Percentiles rank a stretch among this genome's conserved stretches.
Evolutionary conservation across 805 yeast species (phyloP).

Genomic region (Spathaspora girioi): DNA sequence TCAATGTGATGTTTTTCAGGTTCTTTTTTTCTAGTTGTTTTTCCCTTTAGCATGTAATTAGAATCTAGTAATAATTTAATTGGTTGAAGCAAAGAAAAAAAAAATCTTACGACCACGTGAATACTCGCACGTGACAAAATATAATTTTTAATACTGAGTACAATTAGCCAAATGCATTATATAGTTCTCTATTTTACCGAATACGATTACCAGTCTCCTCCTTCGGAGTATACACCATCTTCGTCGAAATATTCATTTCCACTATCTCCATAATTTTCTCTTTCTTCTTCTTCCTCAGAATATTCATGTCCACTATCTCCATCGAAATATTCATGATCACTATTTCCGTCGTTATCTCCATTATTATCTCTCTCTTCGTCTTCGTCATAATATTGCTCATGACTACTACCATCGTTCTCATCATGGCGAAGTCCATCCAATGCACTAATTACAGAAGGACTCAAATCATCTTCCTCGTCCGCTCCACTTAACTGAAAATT

Average conservation of each 20-base stretch:
- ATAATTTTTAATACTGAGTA: no score
- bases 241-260: no score
- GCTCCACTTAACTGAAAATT: neutral
- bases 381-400: neutral
- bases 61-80: neutral
- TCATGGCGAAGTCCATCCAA: slow-evolving; percentile 16
- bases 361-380: neutral
- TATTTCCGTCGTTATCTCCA: neutral
- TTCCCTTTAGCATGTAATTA: neutral
- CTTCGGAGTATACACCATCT: neutral
- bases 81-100: neutral
- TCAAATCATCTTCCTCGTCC: slow-evolving; percentile 8
- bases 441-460: slow-evolving; percentile 12
- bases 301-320: neutral
- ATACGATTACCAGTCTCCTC: neutral
- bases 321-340: neutral
- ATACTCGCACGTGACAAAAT: no score
- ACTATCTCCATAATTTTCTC: neutral
- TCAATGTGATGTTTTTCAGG: neutral
- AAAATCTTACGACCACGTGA: neutral
- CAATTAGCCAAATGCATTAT: no score
- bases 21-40: neutral
- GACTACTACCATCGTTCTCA: neutral
- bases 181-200: no score
- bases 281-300: neutral